Evolutionary conservation across 2,329 filamentous ascomycete species (phyloP), one percentile per base, ranked within the genome.

Genomic region (Pseudogymnoascus destructans): DNA sequence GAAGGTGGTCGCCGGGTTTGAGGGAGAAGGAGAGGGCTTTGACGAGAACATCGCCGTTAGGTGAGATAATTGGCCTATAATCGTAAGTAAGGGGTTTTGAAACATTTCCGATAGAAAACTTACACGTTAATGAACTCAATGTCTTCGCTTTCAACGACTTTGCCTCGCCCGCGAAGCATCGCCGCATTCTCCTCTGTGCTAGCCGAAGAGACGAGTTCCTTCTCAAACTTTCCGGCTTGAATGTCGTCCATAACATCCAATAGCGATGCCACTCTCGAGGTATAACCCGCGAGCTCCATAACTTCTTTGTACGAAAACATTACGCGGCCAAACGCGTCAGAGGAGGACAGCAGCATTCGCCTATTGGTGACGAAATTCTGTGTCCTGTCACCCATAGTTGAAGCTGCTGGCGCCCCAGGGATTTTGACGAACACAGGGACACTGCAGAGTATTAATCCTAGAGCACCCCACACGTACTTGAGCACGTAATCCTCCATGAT

Each of bases 401-500:
- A 67, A 52, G 70, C 63, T 6, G 75, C 71, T 32, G 71, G 74
- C 10, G 75, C 74, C 1, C 87, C 87, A 0, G 91, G 90, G 15
- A 96, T 79, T 71, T 92, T 92, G 77, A 98, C 87, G 71, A 98
- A 98, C 1, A 97, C 92, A 0, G 93, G 93, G 0, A 95, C 84
- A 71, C 89, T 95, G 76, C 93, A 98, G 8, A 98, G 82, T 63
- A 95, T 72, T 63, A 98, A 78, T 1, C 93, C 93, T 42, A 98
- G 72, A 1, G 93, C 92, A 38, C 93, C 93, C 93, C 93, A 98
- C 73, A 97, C 93, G 70, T 98, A 98, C 72, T 98, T 98, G 73
- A 98, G 95, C 59, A 97, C 89, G 72, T 96, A 98, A 71, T 98
- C 93, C 70, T 98, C 93, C 92, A 97, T 96, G 67, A 98, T 86